A percentile compares a stretch with the other conserved stretches of the same genome.
These are phyloP conservation scores for Solanum chiquidenum DNA, from an alignment of 257 asterid species.

Conservation along the genomic window DNA sequence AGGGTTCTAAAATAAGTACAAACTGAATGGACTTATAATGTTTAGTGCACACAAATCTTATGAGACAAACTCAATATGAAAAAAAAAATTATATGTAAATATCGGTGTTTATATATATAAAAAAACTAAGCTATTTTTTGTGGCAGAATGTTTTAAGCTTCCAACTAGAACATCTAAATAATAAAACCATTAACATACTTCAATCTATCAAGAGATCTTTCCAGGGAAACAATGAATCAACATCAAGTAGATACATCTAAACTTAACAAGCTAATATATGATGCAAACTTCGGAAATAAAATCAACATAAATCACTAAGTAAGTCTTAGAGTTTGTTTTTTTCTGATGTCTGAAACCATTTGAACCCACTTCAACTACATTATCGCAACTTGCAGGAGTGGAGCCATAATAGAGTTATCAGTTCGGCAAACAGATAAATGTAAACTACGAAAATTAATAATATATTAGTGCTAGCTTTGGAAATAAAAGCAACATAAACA, in stretches of 20 bases:
- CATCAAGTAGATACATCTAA: background rate
- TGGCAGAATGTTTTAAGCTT: background rate
- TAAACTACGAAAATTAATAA: background rate
- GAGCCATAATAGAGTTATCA: background rate
- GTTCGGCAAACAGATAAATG: background rate
- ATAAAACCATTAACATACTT: background rate
- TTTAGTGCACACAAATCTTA: too few relatives aligned
- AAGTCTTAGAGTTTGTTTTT: background rate
- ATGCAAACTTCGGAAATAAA: too few relatives aligned
- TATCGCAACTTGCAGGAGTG: background rate
- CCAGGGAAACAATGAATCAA: background rate
- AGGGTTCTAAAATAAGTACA: background rate
- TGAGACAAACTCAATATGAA: background rate
- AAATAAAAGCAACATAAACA: background rate
- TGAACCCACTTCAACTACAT: constrained; percentile 11
- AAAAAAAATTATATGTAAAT: background rate
- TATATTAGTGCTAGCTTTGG: background rate
- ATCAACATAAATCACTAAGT: background rate
- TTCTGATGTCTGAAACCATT: background rate
- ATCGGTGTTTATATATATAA: background rate
- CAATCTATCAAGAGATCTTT: background rate
- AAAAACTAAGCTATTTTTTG: background rate
- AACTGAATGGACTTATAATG: background rate
- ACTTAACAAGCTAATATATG: background rate
- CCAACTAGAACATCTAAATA: background rate